Evolutionary conservation across 2,329 filamentous ascomycete species (phyloP).

Genomic region (Apiospora saccharicola): DNA sequence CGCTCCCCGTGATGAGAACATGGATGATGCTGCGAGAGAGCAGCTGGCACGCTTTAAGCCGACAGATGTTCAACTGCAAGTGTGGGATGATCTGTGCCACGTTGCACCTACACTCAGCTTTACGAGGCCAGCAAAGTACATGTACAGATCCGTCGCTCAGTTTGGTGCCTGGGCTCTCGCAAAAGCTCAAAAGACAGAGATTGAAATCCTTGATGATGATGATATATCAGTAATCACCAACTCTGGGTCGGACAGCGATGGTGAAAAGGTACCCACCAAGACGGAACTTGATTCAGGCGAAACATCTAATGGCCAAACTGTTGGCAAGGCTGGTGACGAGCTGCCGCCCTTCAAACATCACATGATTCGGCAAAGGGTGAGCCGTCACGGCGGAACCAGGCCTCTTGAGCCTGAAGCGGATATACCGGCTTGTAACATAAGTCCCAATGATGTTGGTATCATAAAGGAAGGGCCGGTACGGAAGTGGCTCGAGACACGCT

Average conservation of each 20-base stretch:
- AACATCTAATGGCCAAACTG: conserved; percentile 43
- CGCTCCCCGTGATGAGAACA: conserved; percentile 68
- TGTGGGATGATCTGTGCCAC: conserved; percentile 96
- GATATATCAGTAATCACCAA: conserved; percentile 76
- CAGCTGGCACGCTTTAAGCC: conserved; percentile 74
- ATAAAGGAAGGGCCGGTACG: conserved; percentile 81
- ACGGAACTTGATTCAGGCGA: conserved; percentile 30
- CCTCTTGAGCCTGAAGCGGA: conserved; percentile 70
- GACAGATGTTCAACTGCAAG: conserved; percentile 91
- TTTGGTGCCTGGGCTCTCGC: conserved; percentile 93
- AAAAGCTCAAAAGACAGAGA: conserved; percentile 77
- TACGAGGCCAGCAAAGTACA: conserved; percentile 93
- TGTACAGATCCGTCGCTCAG: conserved; percentile 91
- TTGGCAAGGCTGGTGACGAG: conserved; percentile 88
- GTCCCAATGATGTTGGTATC: conserved; percentile 73
- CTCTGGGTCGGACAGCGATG: conserved; percentile 45
- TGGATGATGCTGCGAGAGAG: conserved; percentile 68
- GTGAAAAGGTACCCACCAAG: conserved; percentile 39
- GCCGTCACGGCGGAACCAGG: conserved; percentile 77
- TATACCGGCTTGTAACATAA: conserved; percentile 70
- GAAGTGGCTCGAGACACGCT: conserved; percentile 83
- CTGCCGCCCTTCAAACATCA: conserved; percentile 80
- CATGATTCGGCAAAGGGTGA: conserved; percentile 92
- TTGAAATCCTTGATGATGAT: conserved; percentile 84
- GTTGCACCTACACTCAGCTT: conserved; percentile 94